These are phyloP conservation scores for Aspergillus avenaceus DNA, from an alignment of 495 filamentous ascomycete species.

Conservation along the genomic window DNA sequence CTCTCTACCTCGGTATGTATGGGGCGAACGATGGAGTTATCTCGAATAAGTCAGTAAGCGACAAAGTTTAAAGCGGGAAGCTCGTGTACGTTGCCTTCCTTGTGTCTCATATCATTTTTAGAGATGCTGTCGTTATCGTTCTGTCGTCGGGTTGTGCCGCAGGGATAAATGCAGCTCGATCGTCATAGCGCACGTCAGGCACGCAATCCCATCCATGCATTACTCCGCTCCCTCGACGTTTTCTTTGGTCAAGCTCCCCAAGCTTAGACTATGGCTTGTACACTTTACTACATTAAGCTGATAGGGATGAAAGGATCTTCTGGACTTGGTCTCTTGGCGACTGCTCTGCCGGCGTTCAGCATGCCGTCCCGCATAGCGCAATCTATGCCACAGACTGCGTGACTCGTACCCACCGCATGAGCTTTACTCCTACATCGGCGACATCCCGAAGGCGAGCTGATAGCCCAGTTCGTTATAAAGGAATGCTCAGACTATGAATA, in stretches of 20 bases:
- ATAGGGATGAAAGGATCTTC: not conserved
- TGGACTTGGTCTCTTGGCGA: not conserved
- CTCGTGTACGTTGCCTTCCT: too few species aligned
- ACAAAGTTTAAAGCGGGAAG: too few species aligned
- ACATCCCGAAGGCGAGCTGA: not conserved
- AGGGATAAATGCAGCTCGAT: not conserved
- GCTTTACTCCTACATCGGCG: not conserved
- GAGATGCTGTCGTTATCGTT: not conserved
- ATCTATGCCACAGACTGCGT: slow-evolving; percentile 26
- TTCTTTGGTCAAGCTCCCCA: slow-evolving; percentile 7
- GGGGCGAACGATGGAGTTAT: too few species aligned
- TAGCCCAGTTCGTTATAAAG: not conserved
- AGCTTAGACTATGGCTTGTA: not conserved
- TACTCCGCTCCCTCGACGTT: slow-evolving; percentile 5
- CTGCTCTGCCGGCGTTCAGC: not conserved
- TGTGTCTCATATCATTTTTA: not conserved
- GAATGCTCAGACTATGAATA: too few species aligned
- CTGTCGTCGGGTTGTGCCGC: not conserved
- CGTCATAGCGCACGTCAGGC: slow-evolving; percentile 11
- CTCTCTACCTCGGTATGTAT: not conserved
- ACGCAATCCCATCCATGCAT: slow-evolving; percentile 17
- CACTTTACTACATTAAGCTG: slow-evolving; percentile 3
- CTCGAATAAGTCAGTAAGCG: too few species aligned
- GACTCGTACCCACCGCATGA: slow-evolving; percentile 11
- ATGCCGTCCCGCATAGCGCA: slow-evolving; percentile 22